Base-by-base conservation (phyloP, 495 filamentous ascomycete genomes). In the Penicillium macrosclerotiorum region DNA sequence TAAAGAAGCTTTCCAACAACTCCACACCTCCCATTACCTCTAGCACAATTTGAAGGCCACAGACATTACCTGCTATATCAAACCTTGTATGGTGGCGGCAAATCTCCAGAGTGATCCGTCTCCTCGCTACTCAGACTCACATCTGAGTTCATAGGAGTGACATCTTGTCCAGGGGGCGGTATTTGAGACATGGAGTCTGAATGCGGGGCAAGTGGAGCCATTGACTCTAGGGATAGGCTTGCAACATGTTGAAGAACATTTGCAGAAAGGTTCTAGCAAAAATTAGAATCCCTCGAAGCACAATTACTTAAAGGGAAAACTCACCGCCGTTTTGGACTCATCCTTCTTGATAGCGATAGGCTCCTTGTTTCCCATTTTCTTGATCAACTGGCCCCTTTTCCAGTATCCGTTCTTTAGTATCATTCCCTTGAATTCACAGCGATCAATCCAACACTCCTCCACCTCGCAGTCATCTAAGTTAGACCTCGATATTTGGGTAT, bases 341-440 rank as follows among this genome's bases (percentile, higher is more conserved):
- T 51, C 37, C 18, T 37, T 47, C 4, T 29, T 45, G 19, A 56
- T 19, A 14, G 35, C 37, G 6, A 63, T 29, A 5, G 51, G 56
- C 45, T 63, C 54, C 24, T 35, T 45, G 19, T 52, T 26, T 2
- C 51, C 52, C 8, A 62, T 48, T 30, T 45, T 55, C 1, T 66
- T 66, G 4, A 69, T 45, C 18, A 71, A 49, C 24, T 50, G 43
- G 2, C 66, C 66, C 30, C 53, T 55, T 42, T 57, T 62, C 68
- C 65, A 71, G n/a, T 69, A 51, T 3, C 60, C 64, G 42, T 65
- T 59, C 37, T 58, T 54, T 26, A 71, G 33, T 17, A 64, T 47
- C 62, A 65, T 64, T 1, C 59, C 62, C 34, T 36, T 48, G 22
- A 68, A 68, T 20, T 55, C 45, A 2, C 57, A 59, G 7, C 58